Conservation (phyloP, 805 yeast species). For the Saturnispora hagleri region DNA sequence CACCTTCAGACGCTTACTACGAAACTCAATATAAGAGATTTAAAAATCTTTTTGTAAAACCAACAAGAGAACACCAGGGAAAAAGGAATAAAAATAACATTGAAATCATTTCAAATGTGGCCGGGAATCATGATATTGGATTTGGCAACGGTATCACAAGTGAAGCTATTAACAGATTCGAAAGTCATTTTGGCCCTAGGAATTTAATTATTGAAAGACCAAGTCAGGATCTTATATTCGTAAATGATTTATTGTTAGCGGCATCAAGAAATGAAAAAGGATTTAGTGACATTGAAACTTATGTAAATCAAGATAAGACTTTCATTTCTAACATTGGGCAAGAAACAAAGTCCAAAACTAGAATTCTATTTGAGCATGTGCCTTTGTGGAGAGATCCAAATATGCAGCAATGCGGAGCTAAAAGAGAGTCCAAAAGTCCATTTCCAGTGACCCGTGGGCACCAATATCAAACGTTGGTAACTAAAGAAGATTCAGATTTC, state of each 20-base stretch:
- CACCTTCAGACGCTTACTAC: conserved; percentile 42
- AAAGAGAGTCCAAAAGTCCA: conserved; percentile 54
- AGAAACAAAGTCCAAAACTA: conserved; percentile 31
- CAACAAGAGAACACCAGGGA: conserved; percentile 24
- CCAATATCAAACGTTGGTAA: conserved; percentile 85
- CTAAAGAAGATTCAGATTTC: conserved; percentile 44
- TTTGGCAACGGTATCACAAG: conserved; percentile 64
- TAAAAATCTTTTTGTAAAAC: conserved; percentile 41
- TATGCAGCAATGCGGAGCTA: conserved; percentile 58
- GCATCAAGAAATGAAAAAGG: conserved; percentile 40
- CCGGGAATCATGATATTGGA: conserved; percentile 97
- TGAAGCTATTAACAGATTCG: conserved; percentile 52
- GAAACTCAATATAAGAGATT: conserved; percentile 55
- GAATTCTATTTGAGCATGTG: conserved; percentile 74
- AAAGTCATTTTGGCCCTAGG: conserved; percentile 63
- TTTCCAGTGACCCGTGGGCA: conserved; percentile 69
- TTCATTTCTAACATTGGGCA: conserved; percentile 16
- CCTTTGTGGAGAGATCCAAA: conserved; percentile 66
- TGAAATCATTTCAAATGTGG: conserved; percentile 35
- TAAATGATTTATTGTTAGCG: conserved; percentile 76
- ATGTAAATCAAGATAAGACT: conserved; percentile 35
- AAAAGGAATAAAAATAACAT: conserved; percentile 24
- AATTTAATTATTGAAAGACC: conserved; percentile 45
- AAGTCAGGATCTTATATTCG: conserved; percentile 61
- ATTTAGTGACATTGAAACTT: conserved; percentile 39